Conservation (phyloP, 2,329 filamentous ascomycete species). For the Fusarium mundagurra region DNA sequence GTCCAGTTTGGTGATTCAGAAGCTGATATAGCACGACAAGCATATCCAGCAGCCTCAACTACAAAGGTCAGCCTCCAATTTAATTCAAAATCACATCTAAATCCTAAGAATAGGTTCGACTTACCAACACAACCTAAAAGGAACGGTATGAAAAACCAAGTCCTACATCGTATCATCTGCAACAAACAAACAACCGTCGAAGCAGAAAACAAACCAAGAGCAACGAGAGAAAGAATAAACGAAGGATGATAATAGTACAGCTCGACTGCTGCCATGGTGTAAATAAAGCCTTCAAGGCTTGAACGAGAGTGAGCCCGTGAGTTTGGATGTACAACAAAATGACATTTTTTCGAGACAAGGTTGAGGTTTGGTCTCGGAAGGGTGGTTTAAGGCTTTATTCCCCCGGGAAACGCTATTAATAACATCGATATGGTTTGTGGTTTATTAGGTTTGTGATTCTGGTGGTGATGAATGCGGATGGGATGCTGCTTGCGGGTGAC, state of each 20-base stretch:
- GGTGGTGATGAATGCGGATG: conserved; percentile 13
- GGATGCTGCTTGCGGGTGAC: conserved; percentile 12
- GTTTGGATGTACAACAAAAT: neutral
- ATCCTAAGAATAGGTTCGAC: neutral
- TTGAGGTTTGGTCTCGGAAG: conserved; percentile 14
- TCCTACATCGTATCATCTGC: conserved; percentile 52
- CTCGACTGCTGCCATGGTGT: conserved; percentile 11
- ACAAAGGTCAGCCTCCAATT: neutral
- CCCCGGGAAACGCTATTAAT: neutral
- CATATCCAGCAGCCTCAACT: conserved; percentile 50
- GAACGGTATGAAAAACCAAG: conserved; percentile 63
- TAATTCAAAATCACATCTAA: neutral
- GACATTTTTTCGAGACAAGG: conserved; percentile 13
- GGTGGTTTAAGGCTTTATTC: neutral
- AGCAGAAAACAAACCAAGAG: conserved; percentile 50
- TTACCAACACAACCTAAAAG: conserved; percentile 59
- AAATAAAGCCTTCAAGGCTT: neutral
- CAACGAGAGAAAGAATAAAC: conserved; percentile 52
- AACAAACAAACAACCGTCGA: conserved; percentile 50
- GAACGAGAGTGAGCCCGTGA: neutral
- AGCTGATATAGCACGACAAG: conserved; percentile 57
- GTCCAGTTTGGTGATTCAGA: conserved; percentile 48
- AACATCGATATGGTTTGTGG: neutral
- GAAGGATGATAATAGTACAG: conserved; percentile 60
- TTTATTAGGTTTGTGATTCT: neutral